Base-by-base conservation (phyloP, 1,284 basidiomycete species). In the Ganoderma leucocontextum region DNA sequence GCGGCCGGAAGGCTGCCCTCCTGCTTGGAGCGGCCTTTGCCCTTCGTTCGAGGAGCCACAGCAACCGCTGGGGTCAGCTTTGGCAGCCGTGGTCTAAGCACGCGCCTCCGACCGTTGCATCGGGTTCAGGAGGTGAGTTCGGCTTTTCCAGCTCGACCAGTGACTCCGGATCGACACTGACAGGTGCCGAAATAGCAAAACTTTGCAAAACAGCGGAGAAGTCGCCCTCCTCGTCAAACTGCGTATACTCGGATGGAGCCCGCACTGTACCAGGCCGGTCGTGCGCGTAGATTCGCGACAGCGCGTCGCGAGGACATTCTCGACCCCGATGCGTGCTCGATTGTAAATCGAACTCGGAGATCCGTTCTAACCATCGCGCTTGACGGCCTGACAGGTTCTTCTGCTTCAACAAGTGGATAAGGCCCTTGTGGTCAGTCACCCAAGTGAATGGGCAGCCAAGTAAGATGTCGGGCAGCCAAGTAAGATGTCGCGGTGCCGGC, bases 241-340 rank as follows among this genome's bases (percentile, higher is more conserved):
- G 33, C 0, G 76, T 65, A 59, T 74, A 81, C 63, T 80, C 80
- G 5, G 59, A 69, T 2, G 60, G 44, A 0, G 77, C 73, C 0
- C 76, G 63, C 3, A 78, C 72, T 0, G 67, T 73, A 1, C 78
- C 78, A 7, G 60, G 33, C 0, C 67, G 63, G 22, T 82, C 79
- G 55, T 78, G 66, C 1, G 64, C 70, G 61, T 82, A 82, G 8
- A 82, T 77, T 4, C 78, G 63, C 0, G 79, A 82, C n/a, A 82
- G 79, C 0, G 73, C 77, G 47, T 80, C 7, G 76, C 71, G 1
- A 81, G 60, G 6, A 69, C 55, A 62, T 82, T 82, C 0, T 69
- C 70, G n/a, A 68, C 66, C 80, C 80, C 0, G 77, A 75, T 39
- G 81, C 72, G 61, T 82, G 76, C 10, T 69, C 49, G 5, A 82